Conservation (phyloP, 2,329 filamentous ascomycete species). For the Sphaerulina vaccinii region DNA sequence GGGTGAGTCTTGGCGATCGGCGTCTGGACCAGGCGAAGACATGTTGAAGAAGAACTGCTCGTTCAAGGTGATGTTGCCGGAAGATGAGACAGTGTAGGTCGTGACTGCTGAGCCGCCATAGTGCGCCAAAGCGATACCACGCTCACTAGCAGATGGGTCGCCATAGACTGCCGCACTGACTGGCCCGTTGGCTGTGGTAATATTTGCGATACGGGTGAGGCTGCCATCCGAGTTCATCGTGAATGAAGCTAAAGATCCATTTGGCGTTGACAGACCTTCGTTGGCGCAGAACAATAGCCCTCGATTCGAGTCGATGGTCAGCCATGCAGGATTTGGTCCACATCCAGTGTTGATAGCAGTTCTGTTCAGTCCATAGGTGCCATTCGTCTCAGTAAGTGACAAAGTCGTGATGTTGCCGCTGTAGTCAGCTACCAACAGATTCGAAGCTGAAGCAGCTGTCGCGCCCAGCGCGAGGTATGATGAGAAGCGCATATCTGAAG, state of each 20-base stretch:
- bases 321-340: conserved; percentile 58
- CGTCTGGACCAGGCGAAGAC: conserved; percentile 31
- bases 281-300: conserved; percentile 60
- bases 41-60: conserved; percentile 35
- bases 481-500: conserved; percentile 15
- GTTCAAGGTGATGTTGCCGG: conserved; percentile 44
- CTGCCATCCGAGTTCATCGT: conserved; percentile 41
- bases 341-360: conserved; percentile 51
- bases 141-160: conserved; percentile 31
- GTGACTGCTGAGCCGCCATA: conserved; percentile 43
- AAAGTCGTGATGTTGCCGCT: conserved; percentile 46
- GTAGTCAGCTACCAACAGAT: conserved; percentile 48
- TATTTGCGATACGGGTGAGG: conserved; percentile 38
- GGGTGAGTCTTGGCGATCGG: conserved; percentile 37
- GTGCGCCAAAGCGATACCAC: conserved; percentile 44
- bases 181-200: conserved; percentile 40
- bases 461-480: conserved; percentile 23
- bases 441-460: conserved; percentile 33
- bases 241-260: conserved; percentile 51
- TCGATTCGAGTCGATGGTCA: conserved; percentile 55
- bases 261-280: conserved; percentile 52
- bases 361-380: conserved; percentile 43
- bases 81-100: conserved; percentile 51
- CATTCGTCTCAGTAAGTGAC: conserved; percentile 34
- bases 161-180: conserved; percentile 46